Evolutionary conservation across 495 filamentous ascomycete species (phyloP).

Genomic region (Daldinia decipiens): DNA sequence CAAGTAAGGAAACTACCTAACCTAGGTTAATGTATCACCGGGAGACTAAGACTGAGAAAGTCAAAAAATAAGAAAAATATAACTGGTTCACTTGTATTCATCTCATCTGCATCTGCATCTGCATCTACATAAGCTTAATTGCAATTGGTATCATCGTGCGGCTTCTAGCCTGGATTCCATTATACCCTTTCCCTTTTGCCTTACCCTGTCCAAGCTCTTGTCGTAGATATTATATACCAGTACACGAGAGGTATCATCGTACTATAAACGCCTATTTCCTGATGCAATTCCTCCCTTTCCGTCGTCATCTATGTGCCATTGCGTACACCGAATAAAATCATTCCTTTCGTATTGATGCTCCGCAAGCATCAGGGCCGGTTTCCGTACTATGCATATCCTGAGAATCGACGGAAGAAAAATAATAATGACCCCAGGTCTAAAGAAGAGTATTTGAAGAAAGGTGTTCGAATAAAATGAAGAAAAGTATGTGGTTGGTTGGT

Average conservation of each 20-base stretch:
- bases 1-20: not conserved
- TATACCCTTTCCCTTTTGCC: slow-evolving; percentile 14
- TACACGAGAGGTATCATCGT: slow-evolving; percentile 33
- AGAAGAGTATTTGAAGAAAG: not conserved
- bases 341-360: not conserved
- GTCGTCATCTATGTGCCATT: slow-evolving; percentile 11
- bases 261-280: slow-evolving; percentile 36
- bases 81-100: slow-evolving; percentile 11
- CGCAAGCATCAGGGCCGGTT: not conserved
- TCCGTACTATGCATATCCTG: not conserved
- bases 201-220: slow-evolving; percentile 11
- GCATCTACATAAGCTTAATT: slow-evolving; percentile 5
- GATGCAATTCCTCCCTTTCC: slow-evolving; percentile 24
- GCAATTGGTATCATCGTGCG: slow-evolving; percentile 35
- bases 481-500: not conserved
- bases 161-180: slow-evolving; percentile 35
- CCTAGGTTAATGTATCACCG: not conserved
- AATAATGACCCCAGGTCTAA: not conserved
- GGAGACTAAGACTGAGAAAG: not conserved
- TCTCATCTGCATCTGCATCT: slow-evolving; percentile 21
- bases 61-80: not conserved
- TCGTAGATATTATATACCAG: slow-evolving; percentile 8
- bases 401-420: not conserved
- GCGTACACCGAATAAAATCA: not conserved
- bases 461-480: slow-evolving; percentile 9